These are phyloP conservation scores for Cladophialophora psammophila DNA, from an alignment of 2,329 filamentous ascomycete genomes.

Conservation along the genomic window DNA sequence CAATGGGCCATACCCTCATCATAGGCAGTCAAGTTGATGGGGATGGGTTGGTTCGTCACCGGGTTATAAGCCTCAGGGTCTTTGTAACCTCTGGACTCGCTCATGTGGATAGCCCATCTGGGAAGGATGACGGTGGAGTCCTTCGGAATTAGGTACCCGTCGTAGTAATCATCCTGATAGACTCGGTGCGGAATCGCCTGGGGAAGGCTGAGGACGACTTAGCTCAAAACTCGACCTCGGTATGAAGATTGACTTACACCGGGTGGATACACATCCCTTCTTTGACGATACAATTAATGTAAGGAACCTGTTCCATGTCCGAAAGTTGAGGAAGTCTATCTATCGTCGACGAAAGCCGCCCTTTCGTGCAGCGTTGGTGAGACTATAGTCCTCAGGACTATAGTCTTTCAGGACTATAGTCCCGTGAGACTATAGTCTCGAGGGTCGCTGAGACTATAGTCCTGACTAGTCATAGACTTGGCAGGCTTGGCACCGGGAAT, in stretches of 20 bases:
- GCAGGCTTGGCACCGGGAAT: too few species aligned
- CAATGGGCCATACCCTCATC: conserved; percentile 16
- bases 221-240: not conserved
- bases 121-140: conserved; percentile 52
- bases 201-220: conserved; percentile 12
- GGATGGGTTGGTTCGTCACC: not conserved
- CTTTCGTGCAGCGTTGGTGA: too few species aligned
- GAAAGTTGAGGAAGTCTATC: not conserved
- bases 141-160: conserved; percentile 58
- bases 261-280: conserved; percentile 55
- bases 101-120: conserved; percentile 44
- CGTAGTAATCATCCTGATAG: conserved; percentile 58
- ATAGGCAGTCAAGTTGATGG: not conserved
- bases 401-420: too few species aligned
- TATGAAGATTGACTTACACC: conserved; percentile 18
- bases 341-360: not conserved
- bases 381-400: too few species aligned
- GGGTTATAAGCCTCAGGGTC: conserved; percentile 51
- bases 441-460: too few species aligned
- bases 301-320: conserved; percentile 43
- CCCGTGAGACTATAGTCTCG: too few species aligned
- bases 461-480: too few species aligned
- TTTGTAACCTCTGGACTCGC: conserved; percentile 50
- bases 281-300: conserved; percentile 49
- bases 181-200: conserved; percentile 37